A percentile compares a stretch with the other conserved stretches of the same genome.
phyloP scores from a whole-genome alignment of 192 early-diverging fungal genomes.

The Coemansia interrupta region DNA sequence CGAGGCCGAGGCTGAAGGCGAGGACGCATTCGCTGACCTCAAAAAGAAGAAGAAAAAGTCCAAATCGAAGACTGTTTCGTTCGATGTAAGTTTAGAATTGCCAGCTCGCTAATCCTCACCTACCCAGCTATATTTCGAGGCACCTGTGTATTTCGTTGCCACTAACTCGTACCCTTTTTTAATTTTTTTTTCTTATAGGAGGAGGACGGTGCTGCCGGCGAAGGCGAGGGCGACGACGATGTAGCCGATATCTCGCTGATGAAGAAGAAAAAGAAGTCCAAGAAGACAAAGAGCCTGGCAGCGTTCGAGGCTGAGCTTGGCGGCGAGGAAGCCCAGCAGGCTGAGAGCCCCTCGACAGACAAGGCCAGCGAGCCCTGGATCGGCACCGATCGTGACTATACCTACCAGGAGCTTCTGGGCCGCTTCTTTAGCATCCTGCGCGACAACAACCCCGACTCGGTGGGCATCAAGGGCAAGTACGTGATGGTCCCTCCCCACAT shows the following conservation, averaged over 20 bases:
- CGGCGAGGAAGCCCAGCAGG: constrained; percentile 56
- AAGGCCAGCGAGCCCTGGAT: constrained; percentile 76
- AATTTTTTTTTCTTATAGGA: constrained; percentile 23
- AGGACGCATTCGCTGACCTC: constrained; percentile 50
- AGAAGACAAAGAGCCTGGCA: constrained; percentile 70
- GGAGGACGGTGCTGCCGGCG: constrained; percentile 38
- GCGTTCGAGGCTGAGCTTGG: constrained; percentile 80
- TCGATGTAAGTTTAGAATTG: constrained; percentile 35
- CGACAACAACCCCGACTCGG: constrained; percentile 90
- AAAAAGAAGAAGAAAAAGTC: constrained; percentile 69
- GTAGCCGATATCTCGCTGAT: constrained; percentile 37
- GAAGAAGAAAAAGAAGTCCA: constrained; percentile 66
- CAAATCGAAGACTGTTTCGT: constrained; percentile 50
- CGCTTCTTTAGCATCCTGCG: constrained; percentile 89
- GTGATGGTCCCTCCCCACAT: constrained; percentile 92
- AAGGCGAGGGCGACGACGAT: constrained; percentile 30
- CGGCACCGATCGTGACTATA: constrained; percentile 87
- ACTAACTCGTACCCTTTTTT: neutral
- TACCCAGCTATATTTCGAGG: too few relatives aligned
- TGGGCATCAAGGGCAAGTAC: constrained; percentile 89
- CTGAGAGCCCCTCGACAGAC: constrained; percentile 35
- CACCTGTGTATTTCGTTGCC: too few relatives aligned
- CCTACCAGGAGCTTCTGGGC: constrained; percentile 83
- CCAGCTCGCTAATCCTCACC: neutral
- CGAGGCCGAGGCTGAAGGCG: constrained; percentile 23